Base-by-base conservation (phyloP, 164 flowering plant species). In the Platanus orientalis region DNA sequence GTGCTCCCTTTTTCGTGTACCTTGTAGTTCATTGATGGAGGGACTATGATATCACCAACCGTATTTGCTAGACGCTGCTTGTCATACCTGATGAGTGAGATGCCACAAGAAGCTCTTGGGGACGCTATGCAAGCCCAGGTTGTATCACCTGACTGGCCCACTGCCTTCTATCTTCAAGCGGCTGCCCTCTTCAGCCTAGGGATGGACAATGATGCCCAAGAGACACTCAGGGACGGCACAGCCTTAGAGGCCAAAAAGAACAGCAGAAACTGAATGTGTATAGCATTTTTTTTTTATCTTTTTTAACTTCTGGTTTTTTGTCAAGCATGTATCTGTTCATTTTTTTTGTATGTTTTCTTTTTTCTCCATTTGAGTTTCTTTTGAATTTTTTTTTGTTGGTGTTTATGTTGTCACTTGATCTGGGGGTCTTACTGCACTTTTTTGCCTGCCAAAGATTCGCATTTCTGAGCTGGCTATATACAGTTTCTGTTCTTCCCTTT, bases 61-160 rank as follows among this genome's bases (percentile, higher is more conserved):
- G 86, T 85, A 19, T 78, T 64, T 64, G 95, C 90, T 3, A 79
- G 97, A 54, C 85, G 95, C n/a, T 84, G 92, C 75, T 71, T 90
- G 29, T 81, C 83, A 2, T 84, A 84, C 64, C 69, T 90, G 81
- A 85, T 88, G 89, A 79, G 47, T 55, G 87, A 83, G 53, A 82
- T 76, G 90, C 67, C 81, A 21, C 89, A 83, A 72, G 86, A 88
- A 64, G 97, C 90, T 49, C 81, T 90, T 7, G 85, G 79, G 0
- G 97, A 90, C 66, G 90, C 97, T 0, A 79, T 86, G 90, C 90
- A 88, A 73, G 88, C 95, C 1, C 87, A 79, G 57, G 85, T 64
- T 16, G 73, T 86, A 6, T 82, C 88, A 21, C 95, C 92, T 0
- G 86, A 80, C 34, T 90, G 97, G 94, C 77, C 85, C 5, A 86